These are phyloP conservation scores for Citrus sp. DNA, from an alignment of 345 rosid genomes.

Conservation along the genomic window DNA sequence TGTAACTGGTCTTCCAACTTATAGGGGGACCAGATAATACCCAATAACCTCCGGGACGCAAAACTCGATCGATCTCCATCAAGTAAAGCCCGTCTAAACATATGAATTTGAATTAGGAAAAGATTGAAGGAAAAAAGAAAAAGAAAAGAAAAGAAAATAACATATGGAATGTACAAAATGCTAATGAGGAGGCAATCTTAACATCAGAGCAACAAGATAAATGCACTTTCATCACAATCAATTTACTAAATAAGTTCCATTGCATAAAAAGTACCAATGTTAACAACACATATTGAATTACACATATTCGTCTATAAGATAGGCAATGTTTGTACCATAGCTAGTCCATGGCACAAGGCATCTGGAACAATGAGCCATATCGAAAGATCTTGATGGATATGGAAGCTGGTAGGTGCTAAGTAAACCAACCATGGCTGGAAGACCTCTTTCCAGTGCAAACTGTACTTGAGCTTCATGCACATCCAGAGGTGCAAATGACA, in stretches of 20 bases:
- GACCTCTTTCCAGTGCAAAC: slow-evolving; percentile 69
- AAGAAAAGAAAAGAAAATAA: background rate
- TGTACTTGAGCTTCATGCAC: slow-evolving; percentile 76
- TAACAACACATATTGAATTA: background rate
- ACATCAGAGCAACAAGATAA: background rate
- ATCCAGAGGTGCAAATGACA: slow-evolving; percentile 82
- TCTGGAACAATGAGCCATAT: slow-evolving; percentile 76
- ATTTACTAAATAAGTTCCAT: background rate
- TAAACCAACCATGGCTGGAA: slow-evolving; percentile 69
- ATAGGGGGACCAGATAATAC: slow-evolving; percentile 72
- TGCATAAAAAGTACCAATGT: background rate
- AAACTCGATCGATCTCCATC: slow-evolving; percentile 66
- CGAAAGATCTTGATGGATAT: slow-evolving; percentile 63
- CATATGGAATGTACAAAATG: background rate
- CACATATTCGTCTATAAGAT: background rate
- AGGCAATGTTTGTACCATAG: slow-evolving; percentile 37
- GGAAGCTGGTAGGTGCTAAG: slow-evolving; percentile 56
- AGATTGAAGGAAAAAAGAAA: background rate
- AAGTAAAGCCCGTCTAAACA: slow-evolving; percentile 59
- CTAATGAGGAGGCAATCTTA: background rate
- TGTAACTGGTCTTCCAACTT: slow-evolving; percentile 36
- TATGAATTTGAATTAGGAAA: background rate
- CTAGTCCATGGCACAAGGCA: slow-evolving; percentile 64
- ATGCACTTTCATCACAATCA: background rate
- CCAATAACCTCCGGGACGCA: slow-evolving; percentile 74